A percentile compares a stretch with the other conserved stretches of the same genome.
These are phyloP conservation scores for Quambalaria eucalypti DNA, from an alignment of 1,284 basidiomycete species.

Conservation along the genomic window DNA sequence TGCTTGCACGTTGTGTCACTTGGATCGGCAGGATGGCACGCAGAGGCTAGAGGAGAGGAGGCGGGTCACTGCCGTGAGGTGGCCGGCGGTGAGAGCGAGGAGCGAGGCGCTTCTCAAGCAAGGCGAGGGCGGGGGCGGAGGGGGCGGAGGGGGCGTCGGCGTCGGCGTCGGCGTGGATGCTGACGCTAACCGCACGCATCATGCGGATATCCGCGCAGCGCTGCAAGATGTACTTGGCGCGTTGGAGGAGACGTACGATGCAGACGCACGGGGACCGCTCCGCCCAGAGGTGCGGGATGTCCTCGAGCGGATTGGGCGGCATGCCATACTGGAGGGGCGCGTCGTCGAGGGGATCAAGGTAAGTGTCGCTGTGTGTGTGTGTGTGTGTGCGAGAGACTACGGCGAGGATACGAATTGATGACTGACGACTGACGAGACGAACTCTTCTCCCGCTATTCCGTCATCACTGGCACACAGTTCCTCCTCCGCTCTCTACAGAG, in stretches of 20 bases:
- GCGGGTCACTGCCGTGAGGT: constrained; percentile 24
- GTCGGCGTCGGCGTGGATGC: no score
- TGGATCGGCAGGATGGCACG: constrained; percentile 35
- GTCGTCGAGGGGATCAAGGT: not conserved
- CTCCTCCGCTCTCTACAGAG: not conserved
- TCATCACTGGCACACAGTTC: no score
- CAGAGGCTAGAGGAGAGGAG: constrained; percentile 6
- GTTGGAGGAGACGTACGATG: constrained; percentile 30
- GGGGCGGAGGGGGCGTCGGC: no score
- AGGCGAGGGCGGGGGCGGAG: not conserved
- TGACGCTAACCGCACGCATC: constrained; percentile 20
- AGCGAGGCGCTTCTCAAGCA: constrained; percentile 31
- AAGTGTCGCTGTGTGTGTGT: not conserved
- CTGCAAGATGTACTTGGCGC: constrained; percentile 20
- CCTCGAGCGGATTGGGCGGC: constrained; percentile 20
- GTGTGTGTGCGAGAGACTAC: not conserved
- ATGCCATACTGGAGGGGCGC: constrained; percentile 3
- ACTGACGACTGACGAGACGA: not conserved
- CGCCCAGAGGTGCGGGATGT: constrained; percentile 36
- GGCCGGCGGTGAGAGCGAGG: constrained; percentile 32
- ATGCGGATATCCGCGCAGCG: constrained; percentile 24
- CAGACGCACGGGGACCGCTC: constrained; percentile 9
- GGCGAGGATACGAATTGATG: not conserved
- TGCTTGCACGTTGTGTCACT: constrained; percentile 27
- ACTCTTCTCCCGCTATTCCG: not conserved